Evolutionary conservation across 495 filamentous ascomycete species (phyloP), one percentile per base, ranked within the genome.

Genomic region (Staphylotrichum longicolle): DNA sequence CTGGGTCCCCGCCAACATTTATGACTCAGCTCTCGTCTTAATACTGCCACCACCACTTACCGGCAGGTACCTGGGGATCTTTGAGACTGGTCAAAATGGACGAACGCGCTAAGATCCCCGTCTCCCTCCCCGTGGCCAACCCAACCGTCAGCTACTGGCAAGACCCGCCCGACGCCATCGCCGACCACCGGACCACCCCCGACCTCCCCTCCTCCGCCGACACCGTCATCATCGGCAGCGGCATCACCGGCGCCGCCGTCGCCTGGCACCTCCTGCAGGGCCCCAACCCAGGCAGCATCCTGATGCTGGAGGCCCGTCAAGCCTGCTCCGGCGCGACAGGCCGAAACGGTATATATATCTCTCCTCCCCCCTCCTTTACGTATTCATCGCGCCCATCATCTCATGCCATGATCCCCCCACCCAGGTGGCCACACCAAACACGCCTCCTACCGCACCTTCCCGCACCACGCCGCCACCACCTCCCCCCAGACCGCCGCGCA

Each of bases 81-180:
- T 27, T 27, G 20, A 27, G 20, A 27, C 20, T 27, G 20, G 20
- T 48, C 42, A 48, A 32, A 39, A 82, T 82, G 80, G 78, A 82
- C 39, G 57, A 74, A 40, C 72, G 77, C 40, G 77, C 76, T 46
- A 65, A 62, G 4, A 72, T 80, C 54, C 79, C 75, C 44, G 77
- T 82, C 9, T 70, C 76, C 40, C 73, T 85, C 11, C 85, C 86
- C 5, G 70, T 66, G 39, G 68, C 75, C 5, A 82, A 83, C 66
- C 89, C 89, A 30, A 89, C 86, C 2, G 60, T 72, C 27, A 85
- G 85, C 44, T 90, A 88, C 76, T 92, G 89, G 89, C 89, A 91
- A 73, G 74, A 81, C 56, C 80, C 85, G 15, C 83, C 83, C 7
- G 80, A 84, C 58, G 69, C 73, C 12, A 75, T 90, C 20, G 78